Conservation (phyloP, 345 rosid genomes). For the Aurinia saxatilis region DNA sequence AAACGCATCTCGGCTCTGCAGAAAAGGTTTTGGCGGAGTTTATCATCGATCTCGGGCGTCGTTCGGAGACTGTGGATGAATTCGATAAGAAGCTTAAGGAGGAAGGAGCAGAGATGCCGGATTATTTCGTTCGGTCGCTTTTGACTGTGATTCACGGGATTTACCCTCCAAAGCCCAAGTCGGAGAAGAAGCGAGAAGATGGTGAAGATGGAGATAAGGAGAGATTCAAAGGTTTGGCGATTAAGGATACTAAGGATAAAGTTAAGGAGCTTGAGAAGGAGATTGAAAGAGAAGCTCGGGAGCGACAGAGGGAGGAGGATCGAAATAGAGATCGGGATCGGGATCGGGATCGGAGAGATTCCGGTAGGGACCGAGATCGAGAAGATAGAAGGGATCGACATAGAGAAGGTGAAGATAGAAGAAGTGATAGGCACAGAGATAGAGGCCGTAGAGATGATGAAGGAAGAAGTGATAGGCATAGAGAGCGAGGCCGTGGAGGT, state of each 20-base stretch:
- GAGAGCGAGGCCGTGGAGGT: conserved; percentile 18
- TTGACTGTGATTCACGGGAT: conserved; percentile 77
- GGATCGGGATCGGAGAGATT: conserved; percentile 15
- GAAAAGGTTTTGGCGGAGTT: conserved; percentile 77
- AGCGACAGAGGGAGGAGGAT: conserved; percentile 28
- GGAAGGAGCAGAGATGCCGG: conserved; percentile 81
- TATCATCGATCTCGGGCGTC: conserved; percentile 52
- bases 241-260: conserved; percentile 55
- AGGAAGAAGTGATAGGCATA: conserved; percentile 2
- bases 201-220: conserved; percentile 34
- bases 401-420: conserved; percentile 29
- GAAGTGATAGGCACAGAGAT: conserved; percentile 13
- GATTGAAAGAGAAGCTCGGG: conserved; percentile 45
- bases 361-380: conserved; percentile 18
- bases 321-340: conserved; percentile 15
- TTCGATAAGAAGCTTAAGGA: conserved; percentile 66
- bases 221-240: conserved; percentile 52
- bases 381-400: conserved; percentile 8
- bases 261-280: conserved; percentile 66
- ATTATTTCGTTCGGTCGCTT: conserved; percentile 76
- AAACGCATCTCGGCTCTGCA: conserved; percentile 67
- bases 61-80: conserved; percentile 55
- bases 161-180: conserved; percentile 51
- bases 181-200: conserved; percentile 30
- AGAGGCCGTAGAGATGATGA: conserved; percentile 16